phyloP scores from a whole-genome alignment of 306 rosid genomes.

The Fagus sylvatica region DNA sequence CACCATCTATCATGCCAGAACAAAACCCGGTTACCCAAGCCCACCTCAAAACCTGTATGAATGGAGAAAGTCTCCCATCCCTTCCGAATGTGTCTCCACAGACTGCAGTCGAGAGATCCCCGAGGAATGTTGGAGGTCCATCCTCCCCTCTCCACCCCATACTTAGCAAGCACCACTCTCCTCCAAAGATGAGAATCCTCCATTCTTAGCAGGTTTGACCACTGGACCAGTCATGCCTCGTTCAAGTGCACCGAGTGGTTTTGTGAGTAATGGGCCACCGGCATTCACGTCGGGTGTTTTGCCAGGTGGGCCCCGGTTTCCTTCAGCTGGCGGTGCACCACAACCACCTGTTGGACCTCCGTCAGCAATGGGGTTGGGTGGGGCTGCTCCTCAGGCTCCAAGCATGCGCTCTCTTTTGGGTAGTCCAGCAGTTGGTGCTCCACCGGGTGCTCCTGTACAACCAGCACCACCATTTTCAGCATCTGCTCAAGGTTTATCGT shows the following conservation, averaged over 20 bases:
- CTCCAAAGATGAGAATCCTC: no score
- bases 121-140: no score
- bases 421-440: constrained; percentile 29
- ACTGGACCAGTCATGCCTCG: constrained; percentile 37
- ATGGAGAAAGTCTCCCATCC: no score
- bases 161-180: no score
- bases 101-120: no score
- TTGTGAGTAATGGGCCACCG: constrained; percentile 81
- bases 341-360: constrained; percentile 65
- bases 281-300: constrained; percentile 47
- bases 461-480: constrained; percentile 59
- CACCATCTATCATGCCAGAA: no score
- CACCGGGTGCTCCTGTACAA: constrained; percentile 56
- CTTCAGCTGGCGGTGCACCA: constrained; percentile 37
- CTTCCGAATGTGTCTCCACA: no score
- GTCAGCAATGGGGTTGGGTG: constrained; percentile 32
- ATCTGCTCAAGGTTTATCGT: constrained; percentile 51
- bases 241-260: constrained; percentile 40
- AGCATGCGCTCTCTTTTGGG: constrained; percentile 38
- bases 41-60: no score
- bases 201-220: no score
- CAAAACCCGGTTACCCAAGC: no score
- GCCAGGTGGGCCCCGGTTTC: constrained; percentile 63
- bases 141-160: no score
- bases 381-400: constrained; percentile 33